These are phyloP conservation scores for Ceratobasidium sp. DNA, from an alignment of 1,284 basidiomycete genomes.

Conservation along the genomic window DNA sequence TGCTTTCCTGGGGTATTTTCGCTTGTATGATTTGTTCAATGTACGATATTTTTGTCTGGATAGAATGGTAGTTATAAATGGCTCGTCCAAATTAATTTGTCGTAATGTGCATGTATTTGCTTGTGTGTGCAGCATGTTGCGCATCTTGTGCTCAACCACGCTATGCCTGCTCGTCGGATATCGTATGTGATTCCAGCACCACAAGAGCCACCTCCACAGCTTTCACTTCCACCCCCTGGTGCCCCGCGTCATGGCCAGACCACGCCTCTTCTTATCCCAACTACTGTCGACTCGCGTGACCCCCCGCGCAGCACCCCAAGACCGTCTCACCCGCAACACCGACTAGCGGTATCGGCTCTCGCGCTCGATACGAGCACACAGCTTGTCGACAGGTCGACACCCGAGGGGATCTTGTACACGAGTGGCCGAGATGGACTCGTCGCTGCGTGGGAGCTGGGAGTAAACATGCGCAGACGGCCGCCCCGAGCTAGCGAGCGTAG, in stretches of 20 bases:
- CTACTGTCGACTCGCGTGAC: slow-evolving; percentile 46
- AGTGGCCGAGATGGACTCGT: slow-evolving; percentile 93
- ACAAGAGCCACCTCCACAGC: slow-evolving; percentile 67
- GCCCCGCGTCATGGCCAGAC: slow-evolving; percentile 69
- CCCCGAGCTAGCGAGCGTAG: slow-evolving; percentile 52
- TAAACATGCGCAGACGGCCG: slow-evolving; percentile 60
- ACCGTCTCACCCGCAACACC: slow-evolving; percentile 74
- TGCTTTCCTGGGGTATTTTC: background rate
- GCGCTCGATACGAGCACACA: slow-evolving; percentile 87
- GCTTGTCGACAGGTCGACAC: slow-evolving; percentile 67
- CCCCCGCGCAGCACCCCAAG: slow-evolving; percentile 40
- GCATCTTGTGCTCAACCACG: slow-evolving; percentile 36
- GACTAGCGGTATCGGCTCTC: slow-evolving; percentile 86
- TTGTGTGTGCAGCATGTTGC: background rate
- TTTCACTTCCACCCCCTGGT: slow-evolving; percentile 76
- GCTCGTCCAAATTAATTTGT: background rate
- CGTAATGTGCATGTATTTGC: too few species aligned
- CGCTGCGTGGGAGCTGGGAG: slow-evolving; percentile 88
- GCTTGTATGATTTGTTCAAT: background rate
- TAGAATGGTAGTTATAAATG: too few species aligned
- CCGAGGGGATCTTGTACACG: slow-evolving; percentile 93
- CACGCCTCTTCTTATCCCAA: slow-evolving; percentile 70
- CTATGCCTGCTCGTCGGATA: slow-evolving; percentile 62
- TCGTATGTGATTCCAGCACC: slow-evolving; percentile 89
- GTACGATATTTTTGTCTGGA: background rate